Evolutionary conservation across 441 rosid species (phyloP), one percentile per base, ranked within the genome.

Genomic region (Gossypium gossypioides): DNA sequence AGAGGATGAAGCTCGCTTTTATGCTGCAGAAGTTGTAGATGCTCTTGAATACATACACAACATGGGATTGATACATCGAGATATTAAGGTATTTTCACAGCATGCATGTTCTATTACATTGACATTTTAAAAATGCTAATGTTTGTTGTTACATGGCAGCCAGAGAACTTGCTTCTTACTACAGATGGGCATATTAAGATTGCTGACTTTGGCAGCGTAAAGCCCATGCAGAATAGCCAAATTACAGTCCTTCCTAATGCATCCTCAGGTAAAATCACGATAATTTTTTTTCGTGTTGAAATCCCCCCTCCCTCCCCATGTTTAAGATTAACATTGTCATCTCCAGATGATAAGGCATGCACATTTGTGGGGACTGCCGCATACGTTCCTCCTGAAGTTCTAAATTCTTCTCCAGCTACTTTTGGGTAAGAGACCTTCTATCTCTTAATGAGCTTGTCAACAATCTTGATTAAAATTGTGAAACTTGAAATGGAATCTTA

Each of bases 381-480:
- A 22, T 96, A 96, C 76, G 97, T 96, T 60, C 99, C 98, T 80
- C 99, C 99, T 4, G 98, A 96, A 90, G 98, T 93, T 76, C 97
- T 96, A 73, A 93, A 93, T 80, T 93, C 99, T 71, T 96, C 99
- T 73, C 99, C 98, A 3, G 96, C 98, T 71, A 96, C 99, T 67
- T 85, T 93, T 59, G 98, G 98, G 99, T 93, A 78, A 75, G 57
- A 79, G 62, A 61, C 70, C 71, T 59, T 4, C 19, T 3, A 22
- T 37, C 56, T 40, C 27, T 24, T 44, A 29, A 59, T 19, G 48
- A 18, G 50, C 64, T 61, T 59, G 68, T 6, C 52, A 3, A 29
- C 10, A 10, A 12, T 46, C 24, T 46, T 15, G 56, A 46, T 44
- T 16, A 29, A 72, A 60, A 27, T 9, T 59, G 40, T 60, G 52